Conservation (phyloP, 1,284 basidiomycete genomes). For the Cutaneotrichosporon sp. region DNA sequence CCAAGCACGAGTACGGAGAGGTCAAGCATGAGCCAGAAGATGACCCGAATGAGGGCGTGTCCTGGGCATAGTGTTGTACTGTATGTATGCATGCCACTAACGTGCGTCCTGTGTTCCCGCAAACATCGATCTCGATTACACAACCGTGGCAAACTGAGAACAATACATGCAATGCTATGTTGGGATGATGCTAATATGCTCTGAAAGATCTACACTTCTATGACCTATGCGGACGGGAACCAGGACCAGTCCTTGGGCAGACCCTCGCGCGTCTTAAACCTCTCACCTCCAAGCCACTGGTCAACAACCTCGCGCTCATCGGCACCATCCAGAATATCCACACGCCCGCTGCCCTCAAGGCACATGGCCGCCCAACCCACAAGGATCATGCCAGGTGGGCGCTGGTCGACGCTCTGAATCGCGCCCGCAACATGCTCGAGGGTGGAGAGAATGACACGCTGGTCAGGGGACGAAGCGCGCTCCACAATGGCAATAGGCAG, state of each 20-base stretch:
- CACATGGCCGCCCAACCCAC: constrained; percentile 75
- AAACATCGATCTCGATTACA: too few species aligned
- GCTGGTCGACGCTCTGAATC: constrained; percentile 73
- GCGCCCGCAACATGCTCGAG: constrained; percentile 66
- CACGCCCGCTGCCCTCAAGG: constrained; percentile 54
- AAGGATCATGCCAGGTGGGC: constrained; percentile 93
- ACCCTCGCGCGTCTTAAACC: constrained; percentile 40
- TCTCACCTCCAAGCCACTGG: constrained; percentile 37
- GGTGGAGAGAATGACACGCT: constrained; percentile 77
- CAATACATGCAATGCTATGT: neutral
- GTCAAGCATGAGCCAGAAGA: constrained; percentile 2
- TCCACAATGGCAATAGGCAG: constrained; percentile 90
- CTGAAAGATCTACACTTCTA: too few species aligned
- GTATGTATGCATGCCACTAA: neutral
- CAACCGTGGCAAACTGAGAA: neutral
- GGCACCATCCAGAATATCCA: constrained; percentile 52
- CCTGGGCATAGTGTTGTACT: constrained; percentile 3
- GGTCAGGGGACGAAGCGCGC: constrained; percentile 85
- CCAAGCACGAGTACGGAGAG: neutral
- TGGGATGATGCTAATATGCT: neutral
- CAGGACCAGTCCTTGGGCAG: constrained; percentile 19
- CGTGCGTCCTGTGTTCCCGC: too few species aligned
- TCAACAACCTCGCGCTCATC: constrained; percentile 37
- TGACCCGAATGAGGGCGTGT: neutral
- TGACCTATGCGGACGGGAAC: constrained; percentile 5